Evolutionary conservation across 805 yeast genomes (phyloP).

Genomic region (Zygosaccharomyces lentus): DNA sequence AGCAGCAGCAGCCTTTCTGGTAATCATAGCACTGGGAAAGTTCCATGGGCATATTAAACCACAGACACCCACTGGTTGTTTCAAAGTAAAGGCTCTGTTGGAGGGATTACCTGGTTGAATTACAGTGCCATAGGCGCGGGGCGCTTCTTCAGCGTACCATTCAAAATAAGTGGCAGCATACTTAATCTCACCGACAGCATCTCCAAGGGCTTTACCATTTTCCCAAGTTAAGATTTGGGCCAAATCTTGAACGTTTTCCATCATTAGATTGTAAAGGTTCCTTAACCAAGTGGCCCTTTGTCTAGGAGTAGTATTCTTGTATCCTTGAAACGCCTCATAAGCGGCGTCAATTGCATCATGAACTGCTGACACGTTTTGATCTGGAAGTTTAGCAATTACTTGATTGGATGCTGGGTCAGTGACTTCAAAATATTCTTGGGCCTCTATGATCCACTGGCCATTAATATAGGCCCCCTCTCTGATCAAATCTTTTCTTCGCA

Average conservation of each 20-base stretch:
- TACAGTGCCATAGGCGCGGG: conserved; percentile 51
- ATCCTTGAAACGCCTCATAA: conserved; percentile 42
- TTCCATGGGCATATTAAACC: conserved; percentile 65
- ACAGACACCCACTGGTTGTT: conserved; percentile 61
- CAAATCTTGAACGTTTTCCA: conserved; percentile 53
- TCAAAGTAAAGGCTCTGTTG: conserved; percentile 49
- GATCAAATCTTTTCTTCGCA: conserved; percentile 49
- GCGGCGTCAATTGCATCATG: conserved; percentile 53
- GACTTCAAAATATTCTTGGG: conserved; percentile 53
- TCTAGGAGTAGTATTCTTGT: conserved; percentile 45
- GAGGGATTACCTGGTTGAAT: conserved; percentile 50
- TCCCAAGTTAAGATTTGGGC: conserved; percentile 56
- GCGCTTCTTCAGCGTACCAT: conserved; percentile 77
- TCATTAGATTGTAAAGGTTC: conserved; percentile 47
- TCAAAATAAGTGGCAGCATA: conserved; percentile 73
- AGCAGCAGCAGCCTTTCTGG: conserved; percentile 62
- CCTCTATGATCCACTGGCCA: conserved; percentile 63
- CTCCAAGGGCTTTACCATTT: conserved; percentile 54
- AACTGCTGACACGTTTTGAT: conserved; percentile 55
- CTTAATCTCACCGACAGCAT: conserved; percentile 51
- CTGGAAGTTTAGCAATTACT: conserved; percentile 55
- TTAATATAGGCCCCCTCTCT: conserved; percentile 61
- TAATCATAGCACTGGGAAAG: conserved; percentile 64
- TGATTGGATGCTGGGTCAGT: conserved; percentile 71
- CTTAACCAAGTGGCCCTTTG: conserved; percentile 50